phyloP scores from a whole-genome alignment of 2,329 filamentous ascomycete genomes.

The Beauveria australis region DNA sequence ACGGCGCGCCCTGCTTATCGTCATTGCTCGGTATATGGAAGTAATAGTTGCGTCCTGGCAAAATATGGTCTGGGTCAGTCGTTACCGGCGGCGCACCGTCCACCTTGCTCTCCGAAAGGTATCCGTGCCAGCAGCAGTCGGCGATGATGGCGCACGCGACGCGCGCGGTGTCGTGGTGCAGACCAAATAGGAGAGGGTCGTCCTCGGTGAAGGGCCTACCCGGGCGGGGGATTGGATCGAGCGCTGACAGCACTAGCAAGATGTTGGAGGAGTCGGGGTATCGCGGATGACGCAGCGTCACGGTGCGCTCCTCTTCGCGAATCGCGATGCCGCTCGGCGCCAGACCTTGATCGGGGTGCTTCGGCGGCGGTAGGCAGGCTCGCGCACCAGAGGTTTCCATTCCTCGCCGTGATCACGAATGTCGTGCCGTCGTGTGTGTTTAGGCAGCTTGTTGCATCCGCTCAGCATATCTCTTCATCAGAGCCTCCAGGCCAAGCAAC shows the following conservation, averaged over 20 bases:
- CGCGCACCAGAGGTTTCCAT: neutral
- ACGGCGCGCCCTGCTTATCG: neutral
- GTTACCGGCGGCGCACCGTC: neutral
- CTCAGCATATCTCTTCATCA: too few species aligned
- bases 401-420: neutral
- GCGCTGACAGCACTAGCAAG: neutral
- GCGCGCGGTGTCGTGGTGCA: conserved; percentile 1
- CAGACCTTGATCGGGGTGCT: neutral
- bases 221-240: neutral
- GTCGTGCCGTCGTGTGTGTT: neutral
- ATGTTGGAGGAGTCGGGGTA: neutral
- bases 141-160: conserved; percentile 2
- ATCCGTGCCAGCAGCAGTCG: neutral
- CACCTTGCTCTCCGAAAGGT: neutral
- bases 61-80: neutral
- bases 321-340: neutral
- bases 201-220: neutral
- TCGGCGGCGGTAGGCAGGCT: neutral
- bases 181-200: neutral
- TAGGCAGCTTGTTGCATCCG: neutral
- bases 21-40: neutral
- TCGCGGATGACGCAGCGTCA: neutral
- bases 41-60: neutral
- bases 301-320: neutral
- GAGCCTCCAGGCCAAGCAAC: too few species aligned